These are phyloP conservation scores for Quercus gilva DNA, from an alignment of 306 rosid species.

Conservation along the genomic window DNA sequence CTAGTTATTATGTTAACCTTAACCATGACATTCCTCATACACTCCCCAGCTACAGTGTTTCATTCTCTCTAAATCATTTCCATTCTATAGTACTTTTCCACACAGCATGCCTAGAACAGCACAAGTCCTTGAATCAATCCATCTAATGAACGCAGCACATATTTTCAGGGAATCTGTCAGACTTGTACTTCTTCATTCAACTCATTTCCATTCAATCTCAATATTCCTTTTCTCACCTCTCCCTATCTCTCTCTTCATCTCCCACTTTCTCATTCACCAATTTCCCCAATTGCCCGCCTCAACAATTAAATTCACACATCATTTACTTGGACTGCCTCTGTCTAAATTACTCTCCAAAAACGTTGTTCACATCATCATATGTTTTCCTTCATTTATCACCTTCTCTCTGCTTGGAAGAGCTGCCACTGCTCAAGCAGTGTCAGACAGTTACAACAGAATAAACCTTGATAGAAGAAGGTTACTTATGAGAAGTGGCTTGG, in stretches of 20 bases:
- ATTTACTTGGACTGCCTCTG: slow-evolving; percentile 10
- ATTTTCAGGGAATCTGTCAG: slow-evolving; percentile 31
- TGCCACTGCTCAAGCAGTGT: slow-evolving; percentile 29
- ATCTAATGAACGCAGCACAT: slow-evolving; percentile 16
- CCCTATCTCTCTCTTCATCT: slow-evolving; percentile 28
- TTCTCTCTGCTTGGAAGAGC: slow-evolving; percentile 31
- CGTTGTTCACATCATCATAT: slow-evolving; percentile 18
- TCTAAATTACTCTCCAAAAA: slow-evolving; percentile 10
- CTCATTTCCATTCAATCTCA: slow-evolving; percentile 29
- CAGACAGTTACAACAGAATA: slow-evolving; percentile 22
- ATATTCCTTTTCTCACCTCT: slow-evolving; percentile 31
- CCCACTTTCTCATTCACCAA: slow-evolving; percentile 25
- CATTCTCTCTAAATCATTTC: slow-evolving; percentile 2
- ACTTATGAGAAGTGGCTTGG: slow-evolving; percentile 21
- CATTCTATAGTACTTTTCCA: not conserved
- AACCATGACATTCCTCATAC: not conserved
- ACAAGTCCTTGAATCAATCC: slow-evolving; percentile 7
- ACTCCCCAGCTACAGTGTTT: not conserved
- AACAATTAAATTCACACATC: slow-evolving; percentile 1
- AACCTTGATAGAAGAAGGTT: slow-evolving; percentile 25
- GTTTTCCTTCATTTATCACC: slow-evolving; percentile 27
- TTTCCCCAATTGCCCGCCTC: slow-evolving; percentile 27
- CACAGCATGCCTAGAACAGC: slow-evolving; percentile 21
- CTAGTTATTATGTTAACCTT: not conserved
- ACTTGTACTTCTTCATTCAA: slow-evolving; percentile 23